A percentile compares a stretch with the other conserved stretches of the same genome.
Evolutionary conservation across 345 rosid species (phyloP).

Genomic region (Eucalyptus pumila): DNA sequence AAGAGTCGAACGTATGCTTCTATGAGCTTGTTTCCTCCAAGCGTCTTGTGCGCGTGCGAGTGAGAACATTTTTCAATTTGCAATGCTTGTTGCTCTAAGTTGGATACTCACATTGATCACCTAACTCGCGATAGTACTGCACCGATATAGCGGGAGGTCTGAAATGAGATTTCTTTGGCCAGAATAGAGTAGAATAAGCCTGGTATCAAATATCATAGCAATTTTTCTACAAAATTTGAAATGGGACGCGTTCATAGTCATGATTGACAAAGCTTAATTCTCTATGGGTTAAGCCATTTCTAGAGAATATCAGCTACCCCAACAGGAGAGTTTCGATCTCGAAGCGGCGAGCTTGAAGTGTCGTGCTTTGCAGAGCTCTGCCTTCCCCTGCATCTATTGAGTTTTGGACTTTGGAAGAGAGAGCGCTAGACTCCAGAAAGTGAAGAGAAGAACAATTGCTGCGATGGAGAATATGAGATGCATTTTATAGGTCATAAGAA

Average conservation of each 20-base stretch:
- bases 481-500: not conserved
- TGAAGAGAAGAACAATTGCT: not conserved
- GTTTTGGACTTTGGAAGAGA: not conserved
- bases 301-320: not conserved
- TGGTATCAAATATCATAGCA: too few relatives aligned
- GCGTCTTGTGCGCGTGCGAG: too few relatives aligned
- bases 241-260: not conserved
- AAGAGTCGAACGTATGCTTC: too few relatives aligned
- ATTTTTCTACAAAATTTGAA: accelerated
- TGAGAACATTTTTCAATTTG: too few relatives aligned
- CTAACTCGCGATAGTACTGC: accelerated
- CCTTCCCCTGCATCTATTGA: not conserved
- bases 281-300: not conserved
- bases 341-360: not conserved
- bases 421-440: not conserved
- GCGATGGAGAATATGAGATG: not conserved
- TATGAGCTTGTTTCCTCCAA: too few relatives aligned
- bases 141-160: too few relatives aligned
- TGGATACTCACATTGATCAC: too few relatives aligned
- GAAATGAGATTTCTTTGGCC: too few relatives aligned
- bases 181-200: not conserved
- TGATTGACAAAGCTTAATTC: not conserved
- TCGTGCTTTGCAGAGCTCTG: not conserved
- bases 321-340: not conserved
- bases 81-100: too few relatives aligned